phyloP scores from a whole-genome alignment of 208 protist species.

The Naegleria lovaniensis region DNA sequence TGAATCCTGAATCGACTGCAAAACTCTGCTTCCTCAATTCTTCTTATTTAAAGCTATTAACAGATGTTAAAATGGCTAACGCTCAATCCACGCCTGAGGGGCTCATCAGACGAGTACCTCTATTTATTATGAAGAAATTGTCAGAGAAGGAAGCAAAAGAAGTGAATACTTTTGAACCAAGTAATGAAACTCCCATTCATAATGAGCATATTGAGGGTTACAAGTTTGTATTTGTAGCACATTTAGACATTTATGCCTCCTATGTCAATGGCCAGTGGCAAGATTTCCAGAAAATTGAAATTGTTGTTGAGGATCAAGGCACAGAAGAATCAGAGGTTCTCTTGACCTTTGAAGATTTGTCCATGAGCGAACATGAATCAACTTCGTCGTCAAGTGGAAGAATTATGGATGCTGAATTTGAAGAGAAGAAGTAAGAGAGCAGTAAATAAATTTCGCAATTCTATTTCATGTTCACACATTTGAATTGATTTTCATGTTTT shows the following conservation, averaged over 20 bases:
- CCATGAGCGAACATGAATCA: not conserved
- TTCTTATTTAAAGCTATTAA: not conserved
- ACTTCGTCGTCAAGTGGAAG: not conserved
- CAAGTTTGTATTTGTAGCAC: not conserved
- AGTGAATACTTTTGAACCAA: not conserved
- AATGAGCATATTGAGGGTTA: not conserved
- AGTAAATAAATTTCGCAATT: too few relatives aligned
- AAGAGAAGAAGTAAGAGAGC: not conserved
- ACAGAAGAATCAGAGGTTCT: not conserved
- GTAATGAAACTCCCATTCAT: not conserved
- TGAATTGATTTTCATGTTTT: too few relatives aligned
- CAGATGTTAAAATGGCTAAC: not conserved
- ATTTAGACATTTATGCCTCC: not conserved
- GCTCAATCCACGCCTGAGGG: not conserved
- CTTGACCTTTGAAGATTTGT: not conserved
- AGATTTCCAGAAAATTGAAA: not conserved
- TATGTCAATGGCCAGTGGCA: not conserved
- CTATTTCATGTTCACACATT: too few relatives aligned
- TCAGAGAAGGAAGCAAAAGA: not conserved
- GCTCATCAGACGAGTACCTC: not conserved
- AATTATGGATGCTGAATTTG: not conserved
- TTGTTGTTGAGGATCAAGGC: not conserved
- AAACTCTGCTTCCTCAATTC: not conserved
- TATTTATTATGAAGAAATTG: not conserved
- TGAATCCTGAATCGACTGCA: not conserved